Conservation (phyloP, 768 basidiomycete genomes). For the Termitomyces sp. region DNA sequence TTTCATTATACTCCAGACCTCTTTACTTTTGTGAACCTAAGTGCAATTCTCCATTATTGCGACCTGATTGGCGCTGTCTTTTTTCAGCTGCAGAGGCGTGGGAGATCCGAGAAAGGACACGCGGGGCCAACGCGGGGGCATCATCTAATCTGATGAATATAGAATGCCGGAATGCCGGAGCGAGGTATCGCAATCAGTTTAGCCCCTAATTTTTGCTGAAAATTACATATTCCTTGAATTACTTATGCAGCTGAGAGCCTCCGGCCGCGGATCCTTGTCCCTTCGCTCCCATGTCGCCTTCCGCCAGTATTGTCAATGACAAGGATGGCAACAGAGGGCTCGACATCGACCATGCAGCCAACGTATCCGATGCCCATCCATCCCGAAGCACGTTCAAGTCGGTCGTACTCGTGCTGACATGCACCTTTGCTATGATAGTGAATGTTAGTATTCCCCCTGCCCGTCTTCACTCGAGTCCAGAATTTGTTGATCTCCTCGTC, state of each 20-base stretch:
- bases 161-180: background rate
- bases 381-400: conserved; percentile 18
- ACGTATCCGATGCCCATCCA: background rate
- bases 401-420: conserved; percentile 20
- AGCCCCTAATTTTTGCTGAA: background rate
- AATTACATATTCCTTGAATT: background rate
- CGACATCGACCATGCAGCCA: background rate
- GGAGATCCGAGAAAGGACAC: no score
- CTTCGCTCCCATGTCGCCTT: conserved; percentile 6
- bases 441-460: conserved; percentile 13
- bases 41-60: background rate
- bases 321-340: conserved; percentile 4
- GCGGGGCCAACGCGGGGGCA: no score
- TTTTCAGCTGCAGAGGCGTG: no score
- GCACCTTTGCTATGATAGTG: conserved; percentile 24
- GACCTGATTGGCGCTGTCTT: no score
- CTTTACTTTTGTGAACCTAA: background rate
- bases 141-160: conserved; percentile 8
- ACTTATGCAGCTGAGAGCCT: no score
- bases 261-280: background rate
- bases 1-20: background rate
- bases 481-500: background rate
- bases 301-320: conserved; percentile 7
- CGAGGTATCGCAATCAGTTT: no score
- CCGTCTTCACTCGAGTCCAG: background rate